phyloP scores from a whole-genome alignment of 805 yeast species.

The Saccharomycopsis microspora region DNA sequence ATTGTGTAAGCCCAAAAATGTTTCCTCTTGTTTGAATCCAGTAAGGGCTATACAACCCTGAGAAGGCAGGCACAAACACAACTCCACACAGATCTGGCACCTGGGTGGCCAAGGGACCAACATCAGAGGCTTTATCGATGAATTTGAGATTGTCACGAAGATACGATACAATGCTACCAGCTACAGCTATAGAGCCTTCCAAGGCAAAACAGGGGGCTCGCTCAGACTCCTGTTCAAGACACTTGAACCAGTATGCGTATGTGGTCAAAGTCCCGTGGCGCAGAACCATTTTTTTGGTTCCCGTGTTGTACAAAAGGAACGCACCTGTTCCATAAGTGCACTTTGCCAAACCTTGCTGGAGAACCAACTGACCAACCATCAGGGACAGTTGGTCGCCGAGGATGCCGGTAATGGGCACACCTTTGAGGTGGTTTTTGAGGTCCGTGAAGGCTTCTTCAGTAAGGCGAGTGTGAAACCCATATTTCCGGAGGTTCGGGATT shows the following conservation, averaged over 20 bases:
- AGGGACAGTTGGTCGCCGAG: constrained; percentile 94
- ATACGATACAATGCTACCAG: constrained; percentile 93
- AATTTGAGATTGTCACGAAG: constrained; percentile 80
- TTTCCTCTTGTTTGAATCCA: constrained; percentile 94
- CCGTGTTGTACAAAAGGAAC: constrained; percentile 82
- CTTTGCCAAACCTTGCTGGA: constrained; percentile 75
- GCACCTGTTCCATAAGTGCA: constrained; percentile 97
- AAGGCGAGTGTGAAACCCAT: constrained; percentile 40
- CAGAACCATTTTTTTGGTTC: constrained; percentile 56
- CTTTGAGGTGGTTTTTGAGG: constrained; percentile 35
- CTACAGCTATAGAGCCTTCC: constrained; percentile 94
- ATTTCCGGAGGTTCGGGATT: constrained; percentile 43
- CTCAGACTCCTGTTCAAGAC: constrained; percentile 33
- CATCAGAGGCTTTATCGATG: constrained; percentile 71
- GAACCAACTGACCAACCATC: constrained; percentile 83
- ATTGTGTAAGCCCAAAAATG: constrained; percentile 86
- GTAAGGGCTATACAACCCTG: constrained; percentile 91
- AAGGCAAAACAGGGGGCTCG: constrained; percentile 72
- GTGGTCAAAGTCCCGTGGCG: constrained; percentile 82
- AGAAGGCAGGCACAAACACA: constrained; percentile 88
- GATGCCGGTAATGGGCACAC: constrained; percentile 77
- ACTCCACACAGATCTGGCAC: constrained; percentile 83
- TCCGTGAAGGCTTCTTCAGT: constrained; percentile 42
- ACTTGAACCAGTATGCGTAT: constrained; percentile 82
- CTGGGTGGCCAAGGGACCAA: constrained; percentile 81